Conservation (phyloP, 1,284 basidiomycete species). For the Cutaneotrichosporon arboriforme region DNA sequence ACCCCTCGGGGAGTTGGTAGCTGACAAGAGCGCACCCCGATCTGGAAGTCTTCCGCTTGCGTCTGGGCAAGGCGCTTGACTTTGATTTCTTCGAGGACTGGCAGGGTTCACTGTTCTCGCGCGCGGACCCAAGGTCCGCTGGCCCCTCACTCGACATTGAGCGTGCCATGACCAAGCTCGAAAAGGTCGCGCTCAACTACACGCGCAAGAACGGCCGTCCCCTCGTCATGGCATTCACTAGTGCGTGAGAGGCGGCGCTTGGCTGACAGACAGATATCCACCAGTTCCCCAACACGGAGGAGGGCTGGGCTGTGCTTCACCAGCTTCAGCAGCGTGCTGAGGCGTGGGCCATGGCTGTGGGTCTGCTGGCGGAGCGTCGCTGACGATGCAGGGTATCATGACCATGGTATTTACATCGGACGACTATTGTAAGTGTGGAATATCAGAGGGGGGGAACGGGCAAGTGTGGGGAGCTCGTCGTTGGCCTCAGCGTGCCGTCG, state of each 20-base stretch:
- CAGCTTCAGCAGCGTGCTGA: conserved; percentile 80
- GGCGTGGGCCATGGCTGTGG: conserved; percentile 72
- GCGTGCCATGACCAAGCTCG: conserved; percentile 75
- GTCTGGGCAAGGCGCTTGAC: conserved; percentile 64
- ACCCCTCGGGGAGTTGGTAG: no score
- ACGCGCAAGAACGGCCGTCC: conserved; percentile 59
- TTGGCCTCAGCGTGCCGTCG: no score
- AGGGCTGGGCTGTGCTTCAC: conserved; percentile 66
- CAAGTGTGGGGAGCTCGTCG: no score
- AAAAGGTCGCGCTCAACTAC: conserved; percentile 71
- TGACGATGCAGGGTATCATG: conserved; percentile 58
- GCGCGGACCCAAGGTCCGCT: conserved; percentile 75
- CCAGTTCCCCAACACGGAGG: conserved; percentile 71
- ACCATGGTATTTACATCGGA: conserved; percentile 75
- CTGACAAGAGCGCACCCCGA: conserved; percentile 56
- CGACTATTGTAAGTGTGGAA: conserved; percentile 59
- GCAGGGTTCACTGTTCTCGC: conserved; percentile 61
- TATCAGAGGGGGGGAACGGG: not conserved
- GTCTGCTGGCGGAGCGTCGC: conserved; percentile 25
- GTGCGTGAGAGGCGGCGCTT: conserved; percentile 19
- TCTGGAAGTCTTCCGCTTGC: conserved; percentile 67
- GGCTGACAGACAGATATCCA: conserved; percentile 54
- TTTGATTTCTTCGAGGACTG: conserved; percentile 61
- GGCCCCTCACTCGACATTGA: conserved; percentile 77
- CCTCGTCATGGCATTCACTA: conserved; percentile 67